Conservation (phyloP, 371 early-diverging fungal species). For the Mucor plumbeus region DNA sequence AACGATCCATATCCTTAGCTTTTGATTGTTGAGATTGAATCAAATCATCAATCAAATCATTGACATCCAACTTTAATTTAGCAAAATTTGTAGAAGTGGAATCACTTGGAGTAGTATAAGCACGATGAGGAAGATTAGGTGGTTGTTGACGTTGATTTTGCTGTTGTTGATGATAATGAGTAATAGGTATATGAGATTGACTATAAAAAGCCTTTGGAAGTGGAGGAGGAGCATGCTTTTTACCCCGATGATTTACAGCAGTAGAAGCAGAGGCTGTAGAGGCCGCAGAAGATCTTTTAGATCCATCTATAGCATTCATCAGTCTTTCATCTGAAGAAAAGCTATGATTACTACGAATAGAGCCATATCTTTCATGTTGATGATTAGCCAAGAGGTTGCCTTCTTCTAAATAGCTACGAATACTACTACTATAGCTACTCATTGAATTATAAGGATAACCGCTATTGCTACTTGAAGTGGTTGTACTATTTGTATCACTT, state of each 20-base stretch:
- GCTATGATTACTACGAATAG: constrained; percentile 1
- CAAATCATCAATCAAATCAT: constrained; percentile 19
- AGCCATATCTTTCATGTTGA: constrained; percentile 7
- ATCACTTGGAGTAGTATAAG: constrained; percentile 10
- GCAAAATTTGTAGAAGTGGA: constrained; percentile 4
- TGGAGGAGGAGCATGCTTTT: constrained; percentile 3
- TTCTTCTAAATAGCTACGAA: constrained; percentile 26
- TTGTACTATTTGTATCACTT: constrained; percentile 9
- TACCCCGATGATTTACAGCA: not conserved
- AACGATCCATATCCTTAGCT: constrained; percentile 3
- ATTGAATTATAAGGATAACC: constrained; percentile 1
- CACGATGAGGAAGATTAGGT: not conserved
- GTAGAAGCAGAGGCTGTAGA: not conserved
- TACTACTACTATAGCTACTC: constrained; percentile 17
- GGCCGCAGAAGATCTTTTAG: constrained; percentile 5
- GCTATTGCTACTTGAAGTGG: not conserved
- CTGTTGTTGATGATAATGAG: constrained; percentile 10
- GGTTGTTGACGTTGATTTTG: constrained; percentile 8
- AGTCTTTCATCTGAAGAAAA: constrained; percentile 16
- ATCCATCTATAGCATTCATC: constrained; percentile 18
- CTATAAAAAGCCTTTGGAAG: not conserved
- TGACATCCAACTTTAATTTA: constrained; percentile 24
- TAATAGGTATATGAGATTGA: not conserved
- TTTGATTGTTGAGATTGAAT: constrained; percentile 21
- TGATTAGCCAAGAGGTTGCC: not conserved